Evolutionary conservation across 805 yeast genomes (phyloP), one percentile per base, ranked within the genome.

Genomic region (Lachancea meyersii): DNA sequence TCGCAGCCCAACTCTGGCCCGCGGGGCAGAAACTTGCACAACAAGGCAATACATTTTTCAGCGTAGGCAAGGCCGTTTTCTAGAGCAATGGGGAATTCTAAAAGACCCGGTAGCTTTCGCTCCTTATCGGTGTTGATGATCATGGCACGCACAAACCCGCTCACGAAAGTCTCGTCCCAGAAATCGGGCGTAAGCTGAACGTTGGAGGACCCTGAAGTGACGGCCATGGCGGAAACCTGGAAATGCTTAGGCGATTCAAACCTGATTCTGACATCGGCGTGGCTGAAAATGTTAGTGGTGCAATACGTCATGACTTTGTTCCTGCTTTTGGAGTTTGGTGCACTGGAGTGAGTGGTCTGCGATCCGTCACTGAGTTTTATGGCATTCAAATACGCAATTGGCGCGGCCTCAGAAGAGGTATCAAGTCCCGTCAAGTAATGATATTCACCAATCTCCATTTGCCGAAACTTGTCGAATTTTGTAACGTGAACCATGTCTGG

Each of bases 221-320:
- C 60, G 42, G 70, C 73, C 8, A 39, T 27, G 10, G 56, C 58
- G 14, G 48, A 58, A 2, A 63, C 37, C 49, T 54, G 68, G 38
- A 41, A 69, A 48, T 54, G 45, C 3, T 57, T 58, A 4, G 65
- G 60, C 0, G 64, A 43, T 14, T 62, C 61, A 9, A 76, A 73
- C 54, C 79, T 60, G 52, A 87, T 77, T 17, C 96, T 70, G 31
- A 89, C 65, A 60, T 91, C 98, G 4, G 82, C 73, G 43, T 73
- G 73, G 30, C 79, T 68, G 54, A 93, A 86, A 16, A 82, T 72
- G 61, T 93, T 89, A 66, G 79, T 86, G 13, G 80, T 63, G 60
- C 87, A 82, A 49, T 71, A 79, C 0, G 86, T 79, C 18, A 63
- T 58, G 18, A 60, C 56, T 9, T 58, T 57, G 31, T 55, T 58